Conservation (phyloP, 305 asterid genomes). For the Fraxinus baroniana region DNA sequence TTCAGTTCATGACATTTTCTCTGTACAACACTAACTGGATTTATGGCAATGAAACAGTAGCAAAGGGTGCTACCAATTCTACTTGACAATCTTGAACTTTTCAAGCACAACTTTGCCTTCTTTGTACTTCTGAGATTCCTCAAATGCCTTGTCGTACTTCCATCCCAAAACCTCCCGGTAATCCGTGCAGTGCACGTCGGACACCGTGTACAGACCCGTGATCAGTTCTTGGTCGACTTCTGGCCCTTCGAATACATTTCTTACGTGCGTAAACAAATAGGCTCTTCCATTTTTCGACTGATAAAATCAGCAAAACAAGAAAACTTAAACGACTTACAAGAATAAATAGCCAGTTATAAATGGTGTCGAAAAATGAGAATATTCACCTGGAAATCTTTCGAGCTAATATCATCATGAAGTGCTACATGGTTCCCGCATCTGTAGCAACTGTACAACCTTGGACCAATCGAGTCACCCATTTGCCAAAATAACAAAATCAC, state of each 20-base stretch:
- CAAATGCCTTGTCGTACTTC: slow-evolving; percentile 57
- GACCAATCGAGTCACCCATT: slow-evolving; percentile 41
- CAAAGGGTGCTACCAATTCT: slow-evolving; percentile 27
- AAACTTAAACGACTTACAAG: not conserved
- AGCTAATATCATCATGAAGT: slow-evolving; percentile 56
- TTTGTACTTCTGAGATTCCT: slow-evolving; percentile 52
- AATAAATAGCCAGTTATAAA: not conserved
- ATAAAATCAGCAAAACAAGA: not conserved
- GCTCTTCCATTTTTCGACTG: slow-evolving; percentile 57
- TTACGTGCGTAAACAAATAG: slow-evolving; percentile 47
- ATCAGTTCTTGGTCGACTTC: slow-evolving; percentile 49
- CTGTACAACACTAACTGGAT: not conserved
- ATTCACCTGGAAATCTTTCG: slow-evolving; percentile 58
- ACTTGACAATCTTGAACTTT: slow-evolving; percentile 47
- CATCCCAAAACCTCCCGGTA: slow-evolving; percentile 60
- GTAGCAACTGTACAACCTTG: slow-evolving; percentile 59
- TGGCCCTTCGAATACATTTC: slow-evolving; percentile 37
- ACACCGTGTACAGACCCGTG: slow-evolving; percentile 55
- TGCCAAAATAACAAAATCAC: not conserved
- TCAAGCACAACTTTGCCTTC: slow-evolving; percentile 56
- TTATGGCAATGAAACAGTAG: not conserved
- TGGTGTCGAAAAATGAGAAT: not conserved
- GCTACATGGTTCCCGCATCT: slow-evolving; percentile 60
- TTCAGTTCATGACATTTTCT: not conserved
- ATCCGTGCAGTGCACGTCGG: slow-evolving; percentile 49